These are phyloP conservation scores for Pistacia vera DNA, from an alignment of 345 rosid species.

Conservation along the genomic window DNA sequence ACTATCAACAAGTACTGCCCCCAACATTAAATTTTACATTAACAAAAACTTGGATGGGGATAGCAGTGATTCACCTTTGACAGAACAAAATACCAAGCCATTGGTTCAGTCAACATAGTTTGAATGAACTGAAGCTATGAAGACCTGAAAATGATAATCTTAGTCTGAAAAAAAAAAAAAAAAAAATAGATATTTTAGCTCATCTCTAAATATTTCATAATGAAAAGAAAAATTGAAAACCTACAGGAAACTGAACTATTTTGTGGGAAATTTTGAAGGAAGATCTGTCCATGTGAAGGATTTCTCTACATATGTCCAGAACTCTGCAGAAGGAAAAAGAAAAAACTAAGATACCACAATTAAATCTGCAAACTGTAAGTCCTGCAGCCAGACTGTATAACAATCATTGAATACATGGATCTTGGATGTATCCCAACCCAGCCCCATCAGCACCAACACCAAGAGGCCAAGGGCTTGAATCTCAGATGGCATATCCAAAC, in stretches of 20 bases:
- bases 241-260: conserved; percentile 95
- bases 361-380: background rate
- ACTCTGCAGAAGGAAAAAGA: conserved; percentile 48
- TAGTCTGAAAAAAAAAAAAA: conserved; percentile 6
- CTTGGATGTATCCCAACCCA: background rate
- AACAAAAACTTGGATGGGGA: background rate
- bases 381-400: background rate
- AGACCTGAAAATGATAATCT: conserved; percentile 52
- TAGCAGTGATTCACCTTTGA: conserved; percentile 64
- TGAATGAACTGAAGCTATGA: conserved; percentile 93
- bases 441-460: background rate
- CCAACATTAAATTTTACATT: background rate
- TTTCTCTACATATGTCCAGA: conserved; percentile 97
- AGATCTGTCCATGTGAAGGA: conserved; percentile 93
- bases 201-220: conserved; percentile 9
- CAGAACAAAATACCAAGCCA: conserved; percentile 92
- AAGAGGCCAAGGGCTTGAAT: background rate
- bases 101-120: conserved; percentile 61
- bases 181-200: background rate
- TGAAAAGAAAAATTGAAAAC: conserved; percentile 27
- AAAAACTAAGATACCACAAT: background rate
- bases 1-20: background rate
- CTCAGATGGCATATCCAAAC: background rate
- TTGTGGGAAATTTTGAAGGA: conserved; percentile 91
- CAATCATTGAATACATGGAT: background rate